These are phyloP conservation scores for Cylindricascospora bacillispora DNA, from an alignment of 1,139 yeast species.

Conservation along the genomic window DNA sequence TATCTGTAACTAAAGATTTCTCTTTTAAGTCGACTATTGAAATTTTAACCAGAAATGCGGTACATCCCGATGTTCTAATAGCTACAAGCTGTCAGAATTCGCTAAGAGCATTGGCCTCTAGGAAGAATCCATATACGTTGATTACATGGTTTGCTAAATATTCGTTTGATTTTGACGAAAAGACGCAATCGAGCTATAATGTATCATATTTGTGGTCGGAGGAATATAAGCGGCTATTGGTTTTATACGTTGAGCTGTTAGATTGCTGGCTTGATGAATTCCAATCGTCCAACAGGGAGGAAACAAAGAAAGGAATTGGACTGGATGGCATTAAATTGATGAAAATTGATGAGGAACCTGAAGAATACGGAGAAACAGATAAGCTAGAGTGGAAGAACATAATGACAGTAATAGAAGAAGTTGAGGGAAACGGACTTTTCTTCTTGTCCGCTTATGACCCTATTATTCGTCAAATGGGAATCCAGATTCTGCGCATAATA, in stretches of 20 bases:
- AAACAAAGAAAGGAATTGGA: conserved; percentile 22
- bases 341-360: conserved; percentile 23
- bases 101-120: conserved; percentile 51
- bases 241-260: conserved; percentile 64
- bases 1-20: conserved; percentile 38
- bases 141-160: conserved; percentile 66
- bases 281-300: conserved; percentile 22
- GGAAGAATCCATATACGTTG: conserved; percentile 57
- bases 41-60: conserved; percentile 59
- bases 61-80: conserved; percentile 51
- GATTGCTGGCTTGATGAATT: conserved; percentile 71
- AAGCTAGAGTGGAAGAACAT: conserved; percentile 69
- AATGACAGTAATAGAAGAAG: conserved; percentile 78
- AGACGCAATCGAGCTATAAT: conserved; percentile 35
- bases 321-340: conserved; percentile 19
- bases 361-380: conserved; percentile 37
- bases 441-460: conserved; percentile 85
- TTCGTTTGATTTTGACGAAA: conserved; percentile 71
- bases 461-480: conserved; percentile 58
- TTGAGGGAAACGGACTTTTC: conserved; percentile 90
- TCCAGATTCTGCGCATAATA: conserved; percentile 59
- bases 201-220: conserved; percentile 41
- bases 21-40: conserved; percentile 57
- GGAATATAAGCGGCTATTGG: conserved; percentile 48
- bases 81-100: conserved; percentile 53